Evolutionary conservation across 306 rosid genomes (phyloP).

Genomic region (Vigna mungo): DNA sequence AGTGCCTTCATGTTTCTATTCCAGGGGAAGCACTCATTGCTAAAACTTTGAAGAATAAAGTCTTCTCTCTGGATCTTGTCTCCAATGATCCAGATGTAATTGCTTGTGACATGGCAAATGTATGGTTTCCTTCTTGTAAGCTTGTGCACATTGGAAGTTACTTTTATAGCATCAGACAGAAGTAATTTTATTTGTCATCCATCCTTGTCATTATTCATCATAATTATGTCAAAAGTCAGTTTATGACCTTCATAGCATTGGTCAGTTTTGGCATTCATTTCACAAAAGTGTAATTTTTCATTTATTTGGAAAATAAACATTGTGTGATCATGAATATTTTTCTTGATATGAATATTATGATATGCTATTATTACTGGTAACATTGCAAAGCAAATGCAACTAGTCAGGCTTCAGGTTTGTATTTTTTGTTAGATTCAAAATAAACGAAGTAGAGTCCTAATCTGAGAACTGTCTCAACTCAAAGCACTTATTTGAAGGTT

Average conservation of each 20-base stretch:
- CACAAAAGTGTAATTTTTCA: background rate
- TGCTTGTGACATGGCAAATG: conserved; percentile 93
- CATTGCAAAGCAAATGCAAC: background rate
- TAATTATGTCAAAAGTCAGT: background rate
- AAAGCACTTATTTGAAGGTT: background rate
- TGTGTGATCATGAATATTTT: background rate
- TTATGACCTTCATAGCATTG: conserved; percentile 10
- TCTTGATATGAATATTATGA: background rate
- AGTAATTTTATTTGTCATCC: conserved; percentile 10
- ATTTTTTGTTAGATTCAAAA: background rate
- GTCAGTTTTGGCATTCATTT: background rate
- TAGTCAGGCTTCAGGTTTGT: conserved; percentile 13
- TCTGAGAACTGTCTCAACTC: background rate
- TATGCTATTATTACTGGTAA: conserved; percentile 8
- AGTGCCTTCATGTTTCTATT: conserved; percentile 37
- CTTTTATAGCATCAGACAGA: background rate
- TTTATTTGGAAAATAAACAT: conserved; percentile 28
- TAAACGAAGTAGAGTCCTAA: conserved; percentile 3
- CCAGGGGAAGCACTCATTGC: conserved; percentile 95
- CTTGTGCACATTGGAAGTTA: conserved; percentile 10
- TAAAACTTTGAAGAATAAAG: conserved; percentile 78
- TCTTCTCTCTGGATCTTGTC: conserved; percentile 91
- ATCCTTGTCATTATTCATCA: conserved; percentile 2
- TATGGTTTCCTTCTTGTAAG: conserved; percentile 50
- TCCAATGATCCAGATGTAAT: conserved; percentile 78